Evolutionary conservation across 1,139 yeast genomes (phyloP), one percentile per base, ranked within the genome.

Genomic region (Pichia sp.): DNA sequence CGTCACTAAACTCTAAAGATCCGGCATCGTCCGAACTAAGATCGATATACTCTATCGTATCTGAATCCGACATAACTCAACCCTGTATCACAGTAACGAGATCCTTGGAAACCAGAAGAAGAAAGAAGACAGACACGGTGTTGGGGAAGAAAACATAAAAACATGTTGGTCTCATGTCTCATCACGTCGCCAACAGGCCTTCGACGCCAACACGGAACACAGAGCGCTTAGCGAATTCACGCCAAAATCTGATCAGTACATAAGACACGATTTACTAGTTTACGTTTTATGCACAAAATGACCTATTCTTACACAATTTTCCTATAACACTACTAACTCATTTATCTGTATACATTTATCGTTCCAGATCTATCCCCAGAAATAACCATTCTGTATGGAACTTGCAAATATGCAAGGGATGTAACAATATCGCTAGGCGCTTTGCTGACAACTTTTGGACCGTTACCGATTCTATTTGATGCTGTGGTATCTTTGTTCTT

Each of bases 291-390:
- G 27, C 27, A 24, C 27, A 8, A 24, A n/a, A n/a, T n/a, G n/a
- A n/a, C n/a, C n/a, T n/a, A n/a, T n/a, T n/a, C n/a, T n/a, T n/a
- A n/a, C n/a, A n/a, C n/a, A n/a, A n/a, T n/a, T n/a, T n/a, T n/a
- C n/a, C n/a, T n/a, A n/a, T n/a, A n/a, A n/a, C n/a, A n/a, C n/a
- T n/a, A n/a, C n/a, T n/a, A n/a, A n/a, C n/a, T n/a, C n/a, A n/a
- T 15, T 38, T 37, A 40, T 21, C 35, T 38, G 20, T 49, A 81
- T 2, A 85, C 74, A 58, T 78, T 79, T 34, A 85, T 70, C 8
- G 68, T 68, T 0, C 94, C 94, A 40, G 76, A 69, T 43, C 87
- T 63, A 57, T 85, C 93, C 3, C 71, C 87, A 1, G 85, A 71
- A 1, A 85, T 67, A 7, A 85, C 62, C 81, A 85, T 75, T 40